Evolutionary conservation across 305 asterid genomes (phyloP).

Genomic region (Plantago lanceolata): DNA sequence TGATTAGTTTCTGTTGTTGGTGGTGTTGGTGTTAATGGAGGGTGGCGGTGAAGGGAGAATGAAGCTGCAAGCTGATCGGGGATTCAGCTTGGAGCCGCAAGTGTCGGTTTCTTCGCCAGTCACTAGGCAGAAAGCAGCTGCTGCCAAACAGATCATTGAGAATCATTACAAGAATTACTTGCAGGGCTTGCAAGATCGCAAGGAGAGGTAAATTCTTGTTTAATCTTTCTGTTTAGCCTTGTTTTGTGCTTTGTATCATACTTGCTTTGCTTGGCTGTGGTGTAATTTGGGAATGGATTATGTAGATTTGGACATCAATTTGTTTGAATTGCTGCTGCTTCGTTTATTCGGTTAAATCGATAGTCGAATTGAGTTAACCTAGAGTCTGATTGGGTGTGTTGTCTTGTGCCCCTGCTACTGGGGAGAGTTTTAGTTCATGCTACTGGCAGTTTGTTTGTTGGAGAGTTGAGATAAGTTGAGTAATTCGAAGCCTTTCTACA

Average conservation of each 20-base stretch:
- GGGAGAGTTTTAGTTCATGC: neutral
- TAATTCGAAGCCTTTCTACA: too few species aligned
- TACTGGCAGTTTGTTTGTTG: neutral
- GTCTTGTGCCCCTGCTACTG: constrained; percentile 2
- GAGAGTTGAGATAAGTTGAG: neutral
- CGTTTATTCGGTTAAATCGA: neutral
- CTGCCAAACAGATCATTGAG: constrained; percentile 89
- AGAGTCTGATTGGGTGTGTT: constrained; percentile 1
- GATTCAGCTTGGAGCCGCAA: constrained; percentile 67
- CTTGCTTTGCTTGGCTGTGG: neutral
- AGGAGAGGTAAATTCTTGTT: constrained; percentile 52
- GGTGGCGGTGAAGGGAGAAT: constrained; percentile 52
- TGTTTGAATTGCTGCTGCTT: constrained; percentile 6
- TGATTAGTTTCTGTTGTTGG: neutral
- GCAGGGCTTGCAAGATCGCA: constrained; percentile 94
- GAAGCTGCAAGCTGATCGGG: constrained; percentile 63
- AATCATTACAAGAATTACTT: constrained; percentile 85
- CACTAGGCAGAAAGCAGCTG: constrained; percentile 88
- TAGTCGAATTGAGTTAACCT: constrained; percentile 11
- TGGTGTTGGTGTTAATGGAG: constrained; percentile 34
- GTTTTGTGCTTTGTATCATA: neutral
- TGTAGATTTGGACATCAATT: neutral
- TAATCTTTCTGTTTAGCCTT: neutral
- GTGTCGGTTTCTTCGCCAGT: constrained; percentile 86
- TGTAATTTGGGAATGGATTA: neutral